These are phyloP conservation scores for Phyllosticta ampelicida DNA, from an alignment of 2,329 filamentous ascomycete species.

Conservation along the genomic window DNA sequence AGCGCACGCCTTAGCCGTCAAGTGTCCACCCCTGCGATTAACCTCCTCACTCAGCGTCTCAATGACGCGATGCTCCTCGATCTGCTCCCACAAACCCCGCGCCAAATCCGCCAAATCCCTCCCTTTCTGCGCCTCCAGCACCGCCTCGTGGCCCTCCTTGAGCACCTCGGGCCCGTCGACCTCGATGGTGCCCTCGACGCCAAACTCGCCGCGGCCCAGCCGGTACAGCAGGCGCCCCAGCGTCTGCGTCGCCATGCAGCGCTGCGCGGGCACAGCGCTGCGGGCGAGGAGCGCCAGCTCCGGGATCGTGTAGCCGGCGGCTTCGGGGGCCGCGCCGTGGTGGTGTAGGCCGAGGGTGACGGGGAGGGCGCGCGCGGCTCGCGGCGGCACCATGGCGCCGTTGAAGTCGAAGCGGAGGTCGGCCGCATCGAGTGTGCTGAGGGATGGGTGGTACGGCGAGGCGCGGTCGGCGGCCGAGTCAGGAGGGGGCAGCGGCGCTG, in stretches of 20 bases:
- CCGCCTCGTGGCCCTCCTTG: constrained; percentile 35
- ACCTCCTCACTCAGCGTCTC: constrained; percentile 70
- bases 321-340: constrained; percentile 83
- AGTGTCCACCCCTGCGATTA: constrained; percentile 54
- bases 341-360: constrained; percentile 78
- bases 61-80: constrained; percentile 67
- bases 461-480: constrained; percentile 55
- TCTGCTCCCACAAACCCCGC: constrained; percentile 69
- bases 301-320: constrained; percentile 84
- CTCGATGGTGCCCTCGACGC: constrained; percentile 35
- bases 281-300: constrained; percentile 74
- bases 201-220: constrained; percentile 63
- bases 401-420: constrained; percentile 82
- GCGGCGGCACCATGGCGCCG: constrained; percentile 69
- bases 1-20: constrained; percentile 73
- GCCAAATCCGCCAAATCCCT: constrained; percentile 38
- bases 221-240: constrained; percentile 76
- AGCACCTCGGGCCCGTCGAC: constrained; percentile 37
- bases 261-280: constrained; percentile 72
- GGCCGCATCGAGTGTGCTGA: constrained; percentile 59
- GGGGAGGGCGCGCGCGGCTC: constrained; percentile 62
- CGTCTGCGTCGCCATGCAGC: constrained; percentile 86
- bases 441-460: constrained; percentile 72
- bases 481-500: constrained; percentile 56
- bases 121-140: constrained; percentile 33